Evolutionary conservation across 768 basidiomycete genomes (phyloP).

Genomic region (Fomitopsis serialis): DNA sequence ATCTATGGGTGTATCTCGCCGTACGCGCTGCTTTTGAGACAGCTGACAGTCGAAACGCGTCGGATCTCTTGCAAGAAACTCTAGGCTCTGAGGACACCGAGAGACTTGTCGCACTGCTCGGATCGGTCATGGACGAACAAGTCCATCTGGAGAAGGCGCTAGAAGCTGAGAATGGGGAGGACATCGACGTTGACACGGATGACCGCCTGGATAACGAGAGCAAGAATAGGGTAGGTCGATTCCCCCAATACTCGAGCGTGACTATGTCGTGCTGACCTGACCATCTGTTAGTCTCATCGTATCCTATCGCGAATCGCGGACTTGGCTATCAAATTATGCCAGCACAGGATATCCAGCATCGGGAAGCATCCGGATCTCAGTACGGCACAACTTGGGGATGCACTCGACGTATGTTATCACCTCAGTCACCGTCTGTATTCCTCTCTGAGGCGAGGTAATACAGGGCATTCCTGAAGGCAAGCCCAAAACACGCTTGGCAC

Average conservation of each 20-base stretch:
- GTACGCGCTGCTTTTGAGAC: conserved; percentile 3
- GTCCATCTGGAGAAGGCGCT: background rate
- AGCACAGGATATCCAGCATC: conserved; percentile 2
- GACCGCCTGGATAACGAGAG: no score
- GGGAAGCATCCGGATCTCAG: conserved; percentile 8
- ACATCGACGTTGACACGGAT: no score
- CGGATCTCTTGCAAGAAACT: background rate
- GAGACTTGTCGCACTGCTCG: background rate
- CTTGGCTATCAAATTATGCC: conserved; percentile 1
- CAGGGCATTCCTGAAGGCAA: conserved; percentile 11
- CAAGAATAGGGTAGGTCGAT: no score
- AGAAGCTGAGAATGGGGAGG: background rate
- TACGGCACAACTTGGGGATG: conserved; percentile 1
- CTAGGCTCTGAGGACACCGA: background rate
- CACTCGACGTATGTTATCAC: conserved; percentile 10
- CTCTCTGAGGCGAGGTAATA: no score
- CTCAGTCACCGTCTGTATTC: no score
- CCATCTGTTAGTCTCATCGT: no score
- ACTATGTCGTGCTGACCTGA: no score
- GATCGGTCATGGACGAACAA: background rate
- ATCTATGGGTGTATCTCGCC: conserved; percentile 17
- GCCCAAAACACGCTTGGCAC: conserved; percentile 13
- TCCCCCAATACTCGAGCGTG: no score
- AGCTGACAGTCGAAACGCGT: background rate
- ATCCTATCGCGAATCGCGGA: background rate